phyloP scores from a whole-genome alignment of 2,329 filamentous ascomycete genomes.

The Septoria petroselini region DNA sequence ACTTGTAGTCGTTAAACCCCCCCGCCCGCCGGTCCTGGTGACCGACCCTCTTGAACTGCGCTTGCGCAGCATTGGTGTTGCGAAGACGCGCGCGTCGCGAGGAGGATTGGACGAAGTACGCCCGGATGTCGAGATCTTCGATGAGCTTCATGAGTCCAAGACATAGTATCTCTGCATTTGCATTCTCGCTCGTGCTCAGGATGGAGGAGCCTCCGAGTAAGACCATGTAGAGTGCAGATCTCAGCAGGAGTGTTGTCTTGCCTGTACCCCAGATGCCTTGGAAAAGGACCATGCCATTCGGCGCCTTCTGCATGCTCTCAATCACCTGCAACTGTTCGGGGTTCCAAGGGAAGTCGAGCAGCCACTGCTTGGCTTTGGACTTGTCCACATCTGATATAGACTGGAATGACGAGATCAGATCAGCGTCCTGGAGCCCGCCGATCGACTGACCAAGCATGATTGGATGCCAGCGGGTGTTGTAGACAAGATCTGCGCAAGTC shows the following conservation, averaged over 20 bases:
- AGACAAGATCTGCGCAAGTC: not conserved
- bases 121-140: not conserved
- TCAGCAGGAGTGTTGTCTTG: constrained; percentile 2
- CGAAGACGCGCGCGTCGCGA: not conserved
- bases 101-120: not conserved
- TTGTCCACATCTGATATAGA: not conserved
- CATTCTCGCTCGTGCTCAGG: not conserved
- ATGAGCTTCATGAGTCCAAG: not conserved
- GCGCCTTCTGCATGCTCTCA: not conserved
- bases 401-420: not conserved
- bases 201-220: not conserved
- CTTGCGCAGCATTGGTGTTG: not conserved
- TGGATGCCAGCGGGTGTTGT: not conserved
- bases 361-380: not conserved
- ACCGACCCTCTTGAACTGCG: not conserved
- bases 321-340: constrained; percentile 3
- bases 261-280: not conserved
- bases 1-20: not conserved
- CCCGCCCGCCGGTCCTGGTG: not conserved
- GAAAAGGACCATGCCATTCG: not conserved
- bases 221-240: not conserved
- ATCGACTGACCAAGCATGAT: not conserved
- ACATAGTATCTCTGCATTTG: not conserved
- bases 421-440: not conserved
- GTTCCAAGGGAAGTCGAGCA: not conserved